These are phyloP conservation scores for Dothistroma septosporum DNA, from an alignment of 2,329 filamentous ascomycete species.

Conservation along the genomic window DNA sequence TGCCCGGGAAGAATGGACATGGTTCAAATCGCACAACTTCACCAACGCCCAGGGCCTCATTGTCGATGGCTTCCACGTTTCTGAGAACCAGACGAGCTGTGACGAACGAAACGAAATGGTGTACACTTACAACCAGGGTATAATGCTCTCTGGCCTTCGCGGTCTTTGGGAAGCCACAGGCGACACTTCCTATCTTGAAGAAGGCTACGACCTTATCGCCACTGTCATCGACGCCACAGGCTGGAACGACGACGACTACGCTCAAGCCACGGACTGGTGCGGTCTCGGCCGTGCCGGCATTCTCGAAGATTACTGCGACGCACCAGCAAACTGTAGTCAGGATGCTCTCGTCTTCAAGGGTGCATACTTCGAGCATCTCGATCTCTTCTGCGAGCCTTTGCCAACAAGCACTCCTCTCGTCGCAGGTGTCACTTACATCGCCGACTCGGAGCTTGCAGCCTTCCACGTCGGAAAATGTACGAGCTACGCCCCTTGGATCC, in stretches of 20 bases:
- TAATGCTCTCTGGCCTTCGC: slow-evolving; percentile 76
- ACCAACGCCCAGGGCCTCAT: slow-evolving; percentile 67
- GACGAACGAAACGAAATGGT: slow-evolving; percentile 82
- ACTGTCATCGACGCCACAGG: slow-evolving; percentile 76
- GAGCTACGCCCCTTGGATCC: slow-evolving; percentile 70
- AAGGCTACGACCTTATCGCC: slow-evolving; percentile 71
- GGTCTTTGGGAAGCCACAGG: slow-evolving; percentile 79
- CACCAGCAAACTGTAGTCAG: slow-evolving; percentile 70
- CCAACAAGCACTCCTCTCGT: slow-evolving; percentile 42
- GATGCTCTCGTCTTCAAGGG: slow-evolving; percentile 89
- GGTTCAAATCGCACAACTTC: slow-evolving; percentile 78
- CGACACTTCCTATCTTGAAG: slow-evolving; percentile 63
- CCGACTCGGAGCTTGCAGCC: slow-evolving; percentile 28
- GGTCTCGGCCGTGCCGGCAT: slow-evolving; percentile 76
- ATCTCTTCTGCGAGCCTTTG: slow-evolving; percentile 70
- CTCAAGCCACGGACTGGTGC: slow-evolving; percentile 51
- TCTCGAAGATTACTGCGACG: slow-evolving; percentile 80
- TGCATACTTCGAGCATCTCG: slow-evolving; percentile 89
- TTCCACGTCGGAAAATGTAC: slow-evolving; percentile 60
- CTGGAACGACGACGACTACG: slow-evolving; percentile 45
- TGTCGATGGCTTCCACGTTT: slow-evolving; percentile 84
- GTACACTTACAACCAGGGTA: slow-evolving; percentile 94
- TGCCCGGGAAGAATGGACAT: slow-evolving; percentile 73
- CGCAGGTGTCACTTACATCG: slow-evolving; percentile 43
- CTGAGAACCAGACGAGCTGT: slow-evolving; percentile 53